A percentile compares a stretch with the other conserved stretches of the same genome.
Evolutionary conservation across 2,329 filamentous ascomycete genomes (phyloP).

Genomic region (Monilinia fructigena): DNA sequence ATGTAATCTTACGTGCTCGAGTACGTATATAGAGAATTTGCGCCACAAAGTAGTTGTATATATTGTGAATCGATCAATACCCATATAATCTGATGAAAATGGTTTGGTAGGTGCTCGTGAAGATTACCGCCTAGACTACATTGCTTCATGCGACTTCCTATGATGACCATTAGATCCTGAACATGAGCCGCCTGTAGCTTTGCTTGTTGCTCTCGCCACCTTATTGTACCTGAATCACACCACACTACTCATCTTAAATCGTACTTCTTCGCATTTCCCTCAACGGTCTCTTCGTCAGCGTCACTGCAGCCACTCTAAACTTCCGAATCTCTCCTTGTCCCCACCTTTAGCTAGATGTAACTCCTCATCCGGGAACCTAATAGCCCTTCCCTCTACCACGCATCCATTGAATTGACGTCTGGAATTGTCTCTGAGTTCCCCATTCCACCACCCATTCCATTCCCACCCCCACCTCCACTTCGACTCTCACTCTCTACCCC

Average conservation of each 20-base stretch:
- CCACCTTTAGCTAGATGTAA: not conserved
- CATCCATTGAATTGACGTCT: not conserved
- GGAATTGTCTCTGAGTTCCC: not conserved
- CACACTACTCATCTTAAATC: not conserved
- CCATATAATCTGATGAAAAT: no score
- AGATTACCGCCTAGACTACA: not conserved
- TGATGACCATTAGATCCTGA: not conserved
- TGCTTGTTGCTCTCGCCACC: not conserved
- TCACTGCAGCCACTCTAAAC: not conserved
- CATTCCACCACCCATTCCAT: not conserved
- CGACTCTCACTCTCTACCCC: no score
- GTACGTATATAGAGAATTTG: no score
- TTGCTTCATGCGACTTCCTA: not conserved
- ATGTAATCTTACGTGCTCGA: no score
- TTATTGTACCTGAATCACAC: not conserved
- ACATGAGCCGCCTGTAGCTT: not conserved
- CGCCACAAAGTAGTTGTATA: no score
- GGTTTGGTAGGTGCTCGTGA: no score
- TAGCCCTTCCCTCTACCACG: conserved; percentile 39
- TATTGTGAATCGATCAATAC: no score
- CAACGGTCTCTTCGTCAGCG: no score
- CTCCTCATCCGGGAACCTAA: conserved; percentile 48
- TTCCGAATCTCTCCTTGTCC: not conserved
- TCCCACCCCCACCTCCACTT: no score
- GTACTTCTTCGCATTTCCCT: not conserved